These are phyloP conservation scores for Cyclotella choctawhatcheeana DNA, from an alignment of 108 stramenopile species.

Conservation along the genomic window DNA sequence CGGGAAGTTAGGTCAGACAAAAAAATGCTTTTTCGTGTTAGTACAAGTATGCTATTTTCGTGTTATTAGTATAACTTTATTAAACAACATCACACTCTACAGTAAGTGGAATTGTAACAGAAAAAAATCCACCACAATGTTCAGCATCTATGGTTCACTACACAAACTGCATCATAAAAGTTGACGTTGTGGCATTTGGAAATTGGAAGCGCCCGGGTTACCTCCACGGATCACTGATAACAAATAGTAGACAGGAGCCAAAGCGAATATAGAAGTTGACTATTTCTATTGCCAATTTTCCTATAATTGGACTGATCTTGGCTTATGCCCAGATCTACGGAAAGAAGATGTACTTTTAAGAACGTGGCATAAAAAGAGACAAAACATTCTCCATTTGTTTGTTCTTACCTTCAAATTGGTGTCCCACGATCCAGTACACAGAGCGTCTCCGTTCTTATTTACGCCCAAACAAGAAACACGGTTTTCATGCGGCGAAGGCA, in stretches of 20 bases:
- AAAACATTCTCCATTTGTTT: not conserved
- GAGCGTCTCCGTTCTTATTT: conserved; percentile 89
- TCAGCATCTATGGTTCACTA: no score
- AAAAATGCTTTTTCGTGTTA: no score
- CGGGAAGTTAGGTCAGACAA: no score
- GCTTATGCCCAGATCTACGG: not conserved
- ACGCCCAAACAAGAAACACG: conserved; percentile 96
- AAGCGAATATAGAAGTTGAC: not conserved
- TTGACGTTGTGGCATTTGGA: not conserved
- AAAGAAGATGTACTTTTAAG: not conserved
- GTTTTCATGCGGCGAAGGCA: conserved; percentile 89
- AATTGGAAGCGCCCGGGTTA: not conserved
- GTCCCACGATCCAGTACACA: conserved; percentile 99
- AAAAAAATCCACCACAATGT: not conserved
- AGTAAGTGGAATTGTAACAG: not conserved
- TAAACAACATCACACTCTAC: no score
- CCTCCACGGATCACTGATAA: no score
- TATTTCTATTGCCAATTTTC: no score
- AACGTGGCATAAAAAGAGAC: not conserved
- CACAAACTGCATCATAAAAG: not conserved
- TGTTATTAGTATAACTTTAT: no score
- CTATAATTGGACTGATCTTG: no score
- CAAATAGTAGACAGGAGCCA: not conserved
- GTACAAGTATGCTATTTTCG: no score
- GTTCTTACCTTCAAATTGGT: conserved; percentile 85